Base-by-base conservation (phyloP, 208 protist species). In the Leptomonas seymouri region DNA sequence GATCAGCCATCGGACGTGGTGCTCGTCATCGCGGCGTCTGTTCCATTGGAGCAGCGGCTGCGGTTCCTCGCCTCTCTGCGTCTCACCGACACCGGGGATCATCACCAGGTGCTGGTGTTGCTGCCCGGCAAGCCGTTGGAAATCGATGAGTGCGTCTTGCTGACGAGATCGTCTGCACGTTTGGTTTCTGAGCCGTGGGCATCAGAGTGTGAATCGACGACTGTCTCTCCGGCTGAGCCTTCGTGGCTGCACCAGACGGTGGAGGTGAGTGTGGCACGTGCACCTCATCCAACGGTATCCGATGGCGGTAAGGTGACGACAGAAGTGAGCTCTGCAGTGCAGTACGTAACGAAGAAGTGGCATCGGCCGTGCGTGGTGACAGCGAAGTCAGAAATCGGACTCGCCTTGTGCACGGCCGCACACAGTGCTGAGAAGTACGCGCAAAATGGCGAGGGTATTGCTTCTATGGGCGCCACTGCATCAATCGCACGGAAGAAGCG, bases 61-160 rank as follows among this genome's bases (percentile, higher is more conserved):
- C 54, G 66, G 42, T 77, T 77, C 45, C 64, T 77, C 44, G 71
- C 71, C 28, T 77, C 71, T 12, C 58, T 77, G 31, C 71, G 71
- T 41, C 55, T 77, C 49, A 60, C 42, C 27, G 49, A 67, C 50
- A 71, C 57, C 30, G 64, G 64, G 21, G n/a, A 0, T 30, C 71
- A 77, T 39, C 71, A 77, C 20, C 15, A 46, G 14, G 71, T 77
- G 42, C 71, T 58, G 25, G 71, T 77, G 54, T 34, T 77, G 41
- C 65, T 77, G 18, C 21, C 71, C 21, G 71, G 71, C 9, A 25
- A 46, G 23, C 64, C 71, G 42, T 31, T 25, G 27, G 58, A 53
- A 50, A 39, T 71, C n/a, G 63, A 55, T 18, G 71, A 77, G 58
- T 77, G 71, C 58, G 64, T 45, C 9, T 71, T 56, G 49, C 34